A percentile compares a stretch with the other conserved stretches of the same genome.
Evolutionary conservation across 305 asterid species (phyloP).

Genomic region (Withania somnifera): DNA sequence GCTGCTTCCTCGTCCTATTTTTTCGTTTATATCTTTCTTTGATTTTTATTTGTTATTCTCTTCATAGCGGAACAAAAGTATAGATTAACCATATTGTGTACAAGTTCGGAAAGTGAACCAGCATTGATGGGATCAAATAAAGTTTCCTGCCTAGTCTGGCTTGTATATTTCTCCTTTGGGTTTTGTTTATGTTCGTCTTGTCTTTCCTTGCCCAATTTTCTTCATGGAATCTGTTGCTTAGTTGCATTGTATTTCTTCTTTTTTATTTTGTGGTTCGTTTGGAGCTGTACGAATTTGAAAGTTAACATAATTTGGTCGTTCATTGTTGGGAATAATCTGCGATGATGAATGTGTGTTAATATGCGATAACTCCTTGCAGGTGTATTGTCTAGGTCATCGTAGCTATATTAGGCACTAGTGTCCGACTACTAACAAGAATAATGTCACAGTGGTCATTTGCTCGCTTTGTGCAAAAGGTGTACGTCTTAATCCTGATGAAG

Average conservation of each 20-base stretch:
- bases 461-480: constrained; percentile 94
- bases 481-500: constrained; percentile 60
- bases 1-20: neutral
- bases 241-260: neutral
- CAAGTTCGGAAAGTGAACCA: neutral
- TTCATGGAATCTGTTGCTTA: neutral
- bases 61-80: neutral
- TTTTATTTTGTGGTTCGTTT: neutral
- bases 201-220: neutral
- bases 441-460: constrained; percentile 77
- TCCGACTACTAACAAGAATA: constrained; percentile 64
- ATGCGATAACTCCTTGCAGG: constrained; percentile 24
- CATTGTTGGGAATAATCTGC: neutral
- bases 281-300: neutral
- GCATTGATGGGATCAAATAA: neutral
- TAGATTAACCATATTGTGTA: neutral
- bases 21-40: neutral
- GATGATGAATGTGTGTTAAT: neutral
- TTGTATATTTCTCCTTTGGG: neutral
- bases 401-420: constrained; percentile 76
- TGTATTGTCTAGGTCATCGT: constrained; percentile 82
- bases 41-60: neutral
- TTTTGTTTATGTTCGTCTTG: neutral
- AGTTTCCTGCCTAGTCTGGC: neutral
- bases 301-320: neutral